A percentile compares a stretch with the other conserved stretches of the same genome.
Evolutionary conservation across 2,329 filamentous ascomycete genomes (phyloP).

Genomic region (Colletotrichum neosansevieriae): DNA sequence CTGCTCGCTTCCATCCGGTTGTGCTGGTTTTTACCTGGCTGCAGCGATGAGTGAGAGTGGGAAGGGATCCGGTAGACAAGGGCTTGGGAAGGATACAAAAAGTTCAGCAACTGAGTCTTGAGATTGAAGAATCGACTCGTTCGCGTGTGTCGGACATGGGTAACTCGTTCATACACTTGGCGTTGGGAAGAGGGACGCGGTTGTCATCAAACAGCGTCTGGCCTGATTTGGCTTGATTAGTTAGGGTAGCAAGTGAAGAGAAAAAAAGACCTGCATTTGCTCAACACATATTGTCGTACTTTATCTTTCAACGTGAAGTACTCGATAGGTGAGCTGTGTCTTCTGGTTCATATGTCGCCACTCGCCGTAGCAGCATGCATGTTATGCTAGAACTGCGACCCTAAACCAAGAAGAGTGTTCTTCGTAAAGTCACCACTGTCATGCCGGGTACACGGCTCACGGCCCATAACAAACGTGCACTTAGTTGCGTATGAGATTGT

Average conservation of each 20-base stretch:
- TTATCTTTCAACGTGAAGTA: too few relatives aligned
- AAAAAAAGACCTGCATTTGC: conserved; percentile 28
- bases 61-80: not conserved
- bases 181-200: conserved; percentile 33
- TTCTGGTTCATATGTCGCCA: too few relatives aligned
- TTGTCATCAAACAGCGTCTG: conserved; percentile 20
- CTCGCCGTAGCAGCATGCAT: too few relatives aligned
- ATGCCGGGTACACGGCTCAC: too few relatives aligned
- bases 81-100: conserved; percentile 28
- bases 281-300: not conserved
- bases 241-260: conserved; percentile 36
- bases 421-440: too few relatives aligned
- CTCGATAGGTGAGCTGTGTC: too few relatives aligned
- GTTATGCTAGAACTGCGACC: too few relatives aligned
- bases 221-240: conserved; percentile 34
- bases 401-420: too few relatives aligned
- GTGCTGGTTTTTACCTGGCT: conserved; percentile 16
- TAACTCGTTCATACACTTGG: conserved; percentile 24
- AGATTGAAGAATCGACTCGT: conserved; percentile 40
- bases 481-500: too few relatives aligned
- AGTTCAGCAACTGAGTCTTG: conserved; percentile 38
- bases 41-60: conserved; percentile 2
- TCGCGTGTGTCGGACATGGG: conserved; percentile 16
- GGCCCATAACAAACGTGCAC: too few relatives aligned
- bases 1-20: not conserved